These are phyloP conservation scores for Sporobolomyces roseus DNA, from an alignment of 768 basidiomycete genomes.

Conservation along the genomic window DNA sequence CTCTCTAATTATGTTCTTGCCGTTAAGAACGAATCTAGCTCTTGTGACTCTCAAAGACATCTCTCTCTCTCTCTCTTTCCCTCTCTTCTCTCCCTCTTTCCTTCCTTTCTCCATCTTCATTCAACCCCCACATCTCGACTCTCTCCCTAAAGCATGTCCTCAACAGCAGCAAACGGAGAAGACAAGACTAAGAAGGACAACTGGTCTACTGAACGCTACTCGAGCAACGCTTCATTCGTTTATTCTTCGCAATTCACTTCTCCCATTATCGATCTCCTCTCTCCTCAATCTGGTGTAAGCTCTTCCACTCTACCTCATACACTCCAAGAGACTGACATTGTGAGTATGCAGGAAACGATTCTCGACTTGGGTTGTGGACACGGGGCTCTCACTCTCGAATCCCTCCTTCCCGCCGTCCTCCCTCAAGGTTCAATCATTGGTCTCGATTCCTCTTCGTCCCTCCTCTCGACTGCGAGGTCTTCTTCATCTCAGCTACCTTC, in stretches of 20 bases:
- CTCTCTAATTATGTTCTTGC: too few relatives aligned
- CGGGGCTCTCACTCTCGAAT: constrained; percentile 64
- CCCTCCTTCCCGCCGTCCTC: constrained; percentile 58
- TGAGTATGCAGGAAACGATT: constrained; percentile 15
- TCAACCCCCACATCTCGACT: background rate
- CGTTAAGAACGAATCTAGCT: too few relatives aligned
- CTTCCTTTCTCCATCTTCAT: too few relatives aligned
- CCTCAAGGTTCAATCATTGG: constrained; percentile 61
- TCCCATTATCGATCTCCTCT: constrained; percentile 60
- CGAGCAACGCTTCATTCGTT: constrained; percentile 65
- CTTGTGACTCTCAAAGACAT: too few relatives aligned
- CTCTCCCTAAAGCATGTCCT: background rate
- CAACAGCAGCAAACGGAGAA: background rate
- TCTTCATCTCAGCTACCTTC: constrained; percentile 36
- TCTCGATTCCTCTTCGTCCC: constrained; percentile 60
- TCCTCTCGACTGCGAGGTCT: constrained; percentile 62
- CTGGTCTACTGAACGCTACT: constrained; percentile 64
- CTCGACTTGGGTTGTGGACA: constrained; percentile 79
- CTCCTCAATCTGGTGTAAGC: constrained; percentile 53
- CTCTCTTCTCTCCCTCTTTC: too few relatives aligned
- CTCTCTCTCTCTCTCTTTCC: too few relatives aligned
- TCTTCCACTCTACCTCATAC: background rate
- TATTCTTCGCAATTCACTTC: constrained; percentile 56
- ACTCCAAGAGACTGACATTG: background rate
- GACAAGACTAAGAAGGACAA: constrained; percentile 44